Evolutionary conservation across 1,139 yeast genomes (phyloP), one percentile per base, ranked within the genome.

Genomic region (Debaryomyces subglobosus): DNA sequence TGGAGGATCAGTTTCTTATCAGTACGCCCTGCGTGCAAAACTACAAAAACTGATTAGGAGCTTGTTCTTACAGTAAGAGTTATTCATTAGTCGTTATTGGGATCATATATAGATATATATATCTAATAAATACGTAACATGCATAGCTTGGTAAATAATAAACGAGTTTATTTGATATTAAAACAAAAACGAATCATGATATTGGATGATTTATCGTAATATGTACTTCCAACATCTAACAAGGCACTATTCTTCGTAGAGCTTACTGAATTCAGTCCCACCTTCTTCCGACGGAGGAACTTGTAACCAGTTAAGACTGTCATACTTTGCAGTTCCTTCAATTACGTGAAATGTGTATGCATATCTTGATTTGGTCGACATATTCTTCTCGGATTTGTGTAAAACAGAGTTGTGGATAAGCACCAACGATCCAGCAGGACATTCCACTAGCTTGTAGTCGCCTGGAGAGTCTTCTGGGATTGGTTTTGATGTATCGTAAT

Each of bases 311-410:
- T 87, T 87, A 59, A 73, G 66, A 27, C 71, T 69, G 60, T 87
- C 95, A 59, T 86, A 87, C 29, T 76, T 64, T 2, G 71, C 63
- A 1, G 58, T 65, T 2, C 92, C 95, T 47, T 88, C 96, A 51
- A 88, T 85, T 41, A 85, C 78, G 62, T 88, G 96, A 67, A 88
- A 88, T 0, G 95, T 87, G 64, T 87, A 88, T 1, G 92, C 95
- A 58, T 75, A 87, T 52, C 96, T 71, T 6, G 90, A 84, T 49
- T 73, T 74, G 2, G 60, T 55, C 8, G 88, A 81, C 1, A 62
- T 51, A 63, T 88, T 88, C 50, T 72, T 71, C 55, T 82, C 88
- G 3, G 91, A 85, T 61, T 86, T 84, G 62, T 88, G 96, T 34
- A 88, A 65, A 1, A 87, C 89, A 0, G 84, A 74, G 59, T 87